phyloP scores from a whole-genome alignment of 176 grass and related monocot genomes.

The Tillandsia fasciculata region DNA sequence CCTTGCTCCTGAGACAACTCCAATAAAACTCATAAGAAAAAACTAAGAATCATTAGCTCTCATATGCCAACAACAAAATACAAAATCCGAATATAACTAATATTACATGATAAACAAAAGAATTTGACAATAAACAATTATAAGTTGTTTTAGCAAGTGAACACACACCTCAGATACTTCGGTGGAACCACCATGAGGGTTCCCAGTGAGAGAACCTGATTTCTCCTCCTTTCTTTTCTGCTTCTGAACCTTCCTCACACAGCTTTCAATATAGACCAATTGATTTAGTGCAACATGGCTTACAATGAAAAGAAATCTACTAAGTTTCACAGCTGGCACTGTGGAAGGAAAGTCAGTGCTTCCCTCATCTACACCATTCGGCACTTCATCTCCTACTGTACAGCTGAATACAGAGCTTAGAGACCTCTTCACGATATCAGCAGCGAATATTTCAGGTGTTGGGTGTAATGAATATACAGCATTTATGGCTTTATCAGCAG shows the following conservation, averaged over 20 bases:
- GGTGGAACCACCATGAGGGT: slow-evolving; percentile 15
- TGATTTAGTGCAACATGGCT: slow-evolving; percentile 89
- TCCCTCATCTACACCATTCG: slow-evolving; percentile 24
- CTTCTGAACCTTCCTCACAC: slow-evolving; percentile 71
- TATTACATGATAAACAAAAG: neutral
- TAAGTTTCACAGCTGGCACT: slow-evolving; percentile 50
- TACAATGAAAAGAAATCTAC: slow-evolving; percentile 78
- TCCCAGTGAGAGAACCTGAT: slow-evolving; percentile 25
- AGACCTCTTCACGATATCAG: slow-evolving; percentile 70
- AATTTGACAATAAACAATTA: neutral
- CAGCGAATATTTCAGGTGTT: slow-evolving; percentile 62
- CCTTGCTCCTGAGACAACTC: slow-evolving; percentile 30
- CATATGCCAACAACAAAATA: too few species aligned
- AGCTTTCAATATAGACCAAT: slow-evolving; percentile 85
- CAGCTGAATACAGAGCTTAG: slow-evolving; percentile 47
- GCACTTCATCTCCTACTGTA: slow-evolving; percentile 23
- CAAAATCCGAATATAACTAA: neutral
- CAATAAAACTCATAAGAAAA: slow-evolving; percentile 18
- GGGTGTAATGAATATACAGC: slow-evolving; percentile 71
- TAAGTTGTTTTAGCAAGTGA: neutral
- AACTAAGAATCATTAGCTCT: too few species aligned
- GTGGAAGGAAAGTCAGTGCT: slow-evolving; percentile 30
- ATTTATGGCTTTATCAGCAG: slow-evolving; percentile 73
- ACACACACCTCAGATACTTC: slow-evolving; percentile 47
- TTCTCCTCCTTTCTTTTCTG: slow-evolving; percentile 72